A percentile compares a stretch with the other conserved stretches of the same genome.
These are phyloP conservation scores for Clonostachys sp. DNA, from an alignment of 2,329 filamentous ascomycete genomes.

Conservation along the genomic window DNA sequence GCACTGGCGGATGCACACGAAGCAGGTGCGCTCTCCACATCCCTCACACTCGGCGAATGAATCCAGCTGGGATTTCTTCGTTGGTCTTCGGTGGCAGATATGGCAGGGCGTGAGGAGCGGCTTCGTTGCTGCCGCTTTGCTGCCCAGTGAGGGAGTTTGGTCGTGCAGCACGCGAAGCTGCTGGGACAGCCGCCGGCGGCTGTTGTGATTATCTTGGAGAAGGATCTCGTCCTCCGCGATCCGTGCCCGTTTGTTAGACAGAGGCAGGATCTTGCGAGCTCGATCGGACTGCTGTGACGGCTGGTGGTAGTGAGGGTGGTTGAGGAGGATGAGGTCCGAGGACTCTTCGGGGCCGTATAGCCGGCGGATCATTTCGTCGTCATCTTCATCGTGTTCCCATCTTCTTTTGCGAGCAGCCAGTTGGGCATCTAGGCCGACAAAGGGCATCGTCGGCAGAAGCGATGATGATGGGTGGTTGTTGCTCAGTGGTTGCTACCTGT, in stretches of 20 bases:
- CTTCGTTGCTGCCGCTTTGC: background rate
- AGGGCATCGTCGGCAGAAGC: slow-evolving; percentile 22
- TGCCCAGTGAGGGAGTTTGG: slow-evolving; percentile 4
- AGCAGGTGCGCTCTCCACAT: slow-evolving; percentile 60
- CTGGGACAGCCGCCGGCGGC: background rate
- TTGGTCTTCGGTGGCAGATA: slow-evolving; percentile 63
- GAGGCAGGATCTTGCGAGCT: slow-evolving; percentile 20
- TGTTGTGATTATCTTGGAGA: background rate
- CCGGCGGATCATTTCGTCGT: slow-evolving; percentile 8
- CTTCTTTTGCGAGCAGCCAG: slow-evolving; percentile 25
- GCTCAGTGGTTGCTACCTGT: background rate
- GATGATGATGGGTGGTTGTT: background rate
- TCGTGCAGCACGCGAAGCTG: background rate
- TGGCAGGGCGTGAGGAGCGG: slow-evolving; percentile 53
- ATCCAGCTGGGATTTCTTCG: slow-evolving; percentile 60
- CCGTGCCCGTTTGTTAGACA: slow-evolving; percentile 20
- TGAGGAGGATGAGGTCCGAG: slow-evolving; percentile 16
- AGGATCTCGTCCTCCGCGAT: background rate
- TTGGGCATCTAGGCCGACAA: slow-evolving; percentile 16
- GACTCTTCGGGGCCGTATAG: slow-evolving; percentile 15
- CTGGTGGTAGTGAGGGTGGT: slow-evolving; percentile 6
- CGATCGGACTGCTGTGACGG: slow-evolving; percentile 7
- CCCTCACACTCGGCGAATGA: slow-evolving; percentile 60
- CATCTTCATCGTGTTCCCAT: slow-evolving; percentile 19
- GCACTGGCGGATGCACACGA: slow-evolving; percentile 64